Evolutionary conservation across 2,329 filamentous ascomycete species (phyloP).

Genomic region (Botrytis byssoidea): DNA sequence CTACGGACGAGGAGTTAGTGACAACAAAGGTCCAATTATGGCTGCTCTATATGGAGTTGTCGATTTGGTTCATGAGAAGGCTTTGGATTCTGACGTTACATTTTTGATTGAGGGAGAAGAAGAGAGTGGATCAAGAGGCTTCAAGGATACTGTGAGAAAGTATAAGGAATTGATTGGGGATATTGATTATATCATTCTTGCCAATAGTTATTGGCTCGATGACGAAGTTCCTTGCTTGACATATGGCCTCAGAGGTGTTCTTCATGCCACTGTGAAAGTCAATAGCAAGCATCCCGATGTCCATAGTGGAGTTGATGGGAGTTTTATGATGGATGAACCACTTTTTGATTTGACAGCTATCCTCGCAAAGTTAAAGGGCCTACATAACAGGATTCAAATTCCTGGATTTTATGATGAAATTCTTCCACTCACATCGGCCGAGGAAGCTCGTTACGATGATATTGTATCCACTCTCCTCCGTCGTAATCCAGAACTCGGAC

Average conservation of each 20-base stretch:
- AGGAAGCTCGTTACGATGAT: conserved; percentile 78
- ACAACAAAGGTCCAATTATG: conserved; percentile 96
- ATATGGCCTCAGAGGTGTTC: conserved; percentile 88
- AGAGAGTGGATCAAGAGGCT: conserved; percentile 89
- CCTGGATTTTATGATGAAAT: conserved; percentile 88
- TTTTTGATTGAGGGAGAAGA: conserved; percentile 98
- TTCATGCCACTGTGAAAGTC: conserved; percentile 88
- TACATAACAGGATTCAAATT: conserved; percentile 76
- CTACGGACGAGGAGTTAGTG: conserved; percentile 93
- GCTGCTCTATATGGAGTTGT: conserved; percentile 92
- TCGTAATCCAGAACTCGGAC: conserved; percentile 60
- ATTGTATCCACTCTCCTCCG: conserved; percentile 76
- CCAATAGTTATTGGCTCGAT: conserved; percentile 98
- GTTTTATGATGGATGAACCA: conserved; percentile 83
- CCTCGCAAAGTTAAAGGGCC: conserved; percentile 77
- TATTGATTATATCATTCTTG: conserved; percentile 90
- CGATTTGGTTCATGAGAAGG: conserved; percentile 80
- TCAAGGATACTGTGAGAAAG: conserved; percentile 75
- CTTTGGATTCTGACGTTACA: conserved; percentile 80
- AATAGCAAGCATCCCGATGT: conserved; percentile 84
- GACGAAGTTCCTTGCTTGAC: conserved; percentile 94
- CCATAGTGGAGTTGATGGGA: conserved; percentile 96
- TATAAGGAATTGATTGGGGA: conserved; percentile 84
- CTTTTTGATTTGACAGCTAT: conserved; percentile 86
- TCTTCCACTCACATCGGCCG: conserved; percentile 68